Base-by-base conservation (phyloP, 148 eudicot genomes). In the Cornus florida region DNA sequence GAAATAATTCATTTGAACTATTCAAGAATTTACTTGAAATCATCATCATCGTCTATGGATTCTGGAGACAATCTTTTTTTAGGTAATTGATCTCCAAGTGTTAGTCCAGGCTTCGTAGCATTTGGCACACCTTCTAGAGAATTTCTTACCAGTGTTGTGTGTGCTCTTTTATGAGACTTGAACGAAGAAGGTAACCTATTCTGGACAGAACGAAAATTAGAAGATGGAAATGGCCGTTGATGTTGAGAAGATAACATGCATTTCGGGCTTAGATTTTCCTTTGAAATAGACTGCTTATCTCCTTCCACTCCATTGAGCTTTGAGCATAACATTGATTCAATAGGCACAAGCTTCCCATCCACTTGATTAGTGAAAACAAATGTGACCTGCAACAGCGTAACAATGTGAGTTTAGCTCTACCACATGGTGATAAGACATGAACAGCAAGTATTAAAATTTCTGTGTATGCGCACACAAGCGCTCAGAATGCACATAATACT, bases 321-420 rank as follows among this genome's bases (percentile, higher is more conserved):
- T 33, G 89, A 86, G 71, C 78, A 82, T 62, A 33, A 31, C 73
- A 81, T 48, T 77, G 98, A 91, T 83, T 97, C 99, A 41, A 90
- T 79, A 60, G 99, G 99, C 65, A 92, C 88, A 48, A 97, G 97
- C 84, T 97, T 97, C 78, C 99, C 99, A 14, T 75, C 94, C 83
- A 97, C 90, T 88, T 97, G 99, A 76, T 94, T 94, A 16, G 97
- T 94, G 75, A 88, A 97, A 75, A 92, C 98, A 89, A 97, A 97
- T 77, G 93, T 70, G 64, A 97, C 98, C 99, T 96, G 92, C 83
- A 85, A 76, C 39, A 71, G 74, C 33, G 77, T n/a, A 43, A 79
- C 16, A 32, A 57, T 32, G 12, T 75, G n/a, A 60, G 48, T 75
- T 66, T n/a, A 41, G 23, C 0, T 64, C 16, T 23, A 24, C 9